A percentile compares a stretch with the other conserved stretches of the same genome.
phyloP scores from a whole-genome alignment of 768 basidiomycete species.

The Lactarius vividus region DNA sequence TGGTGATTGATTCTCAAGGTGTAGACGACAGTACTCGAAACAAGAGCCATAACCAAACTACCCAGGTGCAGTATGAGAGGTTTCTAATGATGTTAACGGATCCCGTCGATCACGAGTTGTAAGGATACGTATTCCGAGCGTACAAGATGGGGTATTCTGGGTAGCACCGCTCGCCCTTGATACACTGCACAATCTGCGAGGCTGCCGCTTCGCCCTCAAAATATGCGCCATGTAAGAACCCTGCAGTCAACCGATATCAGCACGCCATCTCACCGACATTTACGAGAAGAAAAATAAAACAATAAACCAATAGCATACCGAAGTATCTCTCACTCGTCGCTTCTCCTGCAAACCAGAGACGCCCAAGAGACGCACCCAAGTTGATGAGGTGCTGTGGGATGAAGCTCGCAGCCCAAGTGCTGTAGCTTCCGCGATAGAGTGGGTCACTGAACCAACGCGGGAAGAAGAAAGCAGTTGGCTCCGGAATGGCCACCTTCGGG shows the following conservation, averaged over 20 bases:
- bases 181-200: slow-evolving; percentile 29
- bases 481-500: slow-evolving; percentile 49
- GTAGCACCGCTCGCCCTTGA: slow-evolving; percentile 23
- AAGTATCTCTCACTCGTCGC: slow-evolving; percentile 54
- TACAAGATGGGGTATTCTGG: slow-evolving; percentile 19
- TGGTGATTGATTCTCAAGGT: too few relatives aligned
- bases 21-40: too few relatives aligned
- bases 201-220: slow-evolving; percentile 32
- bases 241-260: slow-evolving; percentile 7
- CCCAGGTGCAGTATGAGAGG: background rate
- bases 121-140: slow-evolving; percentile 14
- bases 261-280: background rate
- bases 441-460: slow-evolving; percentile 51
- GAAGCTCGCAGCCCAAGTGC: slow-evolving; percentile 63
- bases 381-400: slow-evolving; percentile 50
- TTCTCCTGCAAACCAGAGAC: slow-evolving; percentile 62
- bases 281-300: background rate
- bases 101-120: background rate
- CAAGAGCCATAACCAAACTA: too few relatives aligned
- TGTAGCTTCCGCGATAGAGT: slow-evolving; percentile 56
- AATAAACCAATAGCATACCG: slow-evolving; percentile 38
- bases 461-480: slow-evolving; percentile 50
- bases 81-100: background rate
- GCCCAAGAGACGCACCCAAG: slow-evolving; percentile 48
- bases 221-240: slow-evolving; percentile 35